Evolutionary conservation across 1,284 basidiomycete species (phyloP), one percentile per base, ranked within the genome.

Genomic region (Heterobasidion annosum): DNA sequence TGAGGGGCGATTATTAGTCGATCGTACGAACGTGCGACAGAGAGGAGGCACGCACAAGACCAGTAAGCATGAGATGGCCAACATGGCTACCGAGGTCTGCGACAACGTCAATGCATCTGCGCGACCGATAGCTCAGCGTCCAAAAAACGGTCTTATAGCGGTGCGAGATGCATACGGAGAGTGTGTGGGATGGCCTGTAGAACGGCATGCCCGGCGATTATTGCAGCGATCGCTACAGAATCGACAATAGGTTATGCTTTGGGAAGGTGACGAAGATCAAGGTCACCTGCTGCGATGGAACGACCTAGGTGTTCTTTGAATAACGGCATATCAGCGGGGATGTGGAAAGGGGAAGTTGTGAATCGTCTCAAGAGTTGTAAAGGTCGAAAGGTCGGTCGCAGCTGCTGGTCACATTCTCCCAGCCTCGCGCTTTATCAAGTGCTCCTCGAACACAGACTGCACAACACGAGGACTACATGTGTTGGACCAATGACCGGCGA

Each of bases 1-100:
- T 60, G 40, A n/a, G 32, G 45, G 3, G 12, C 18, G 25, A 16
- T 18, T 13, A 37, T 16, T 32, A 33, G 16, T n/a, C 45, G 40
- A 19, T 34, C 12, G n/a, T 43, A 48, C 54, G 34, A 34, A 45
- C n/a, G 16, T 13, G 45, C 12, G n/a, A 7, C 46, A 45, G 34
- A 37, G 43, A 13, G 8, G 16, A n/a, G 10, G 32, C 25, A 72
- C 84, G 70, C 59, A 88, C 86, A 89, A 68, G 61, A 81, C 70
- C 61, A 85, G 76, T 57, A 90, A 64, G 8, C 76, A 75, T 33
- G 75, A 73, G 25, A 88, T 76, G 18, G 82, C 81, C 15, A 88
- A 69, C 50, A 83, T 73, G 8, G 86, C 83, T 42, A 90, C 79
- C 1, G 79, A 77, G n/a, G 82, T 83, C 66, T 90, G 88, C 53